Evolutionary conservation across 176 grass and related monocot genomes (phyloP).

Genomic region (Avena sativa): DNA sequence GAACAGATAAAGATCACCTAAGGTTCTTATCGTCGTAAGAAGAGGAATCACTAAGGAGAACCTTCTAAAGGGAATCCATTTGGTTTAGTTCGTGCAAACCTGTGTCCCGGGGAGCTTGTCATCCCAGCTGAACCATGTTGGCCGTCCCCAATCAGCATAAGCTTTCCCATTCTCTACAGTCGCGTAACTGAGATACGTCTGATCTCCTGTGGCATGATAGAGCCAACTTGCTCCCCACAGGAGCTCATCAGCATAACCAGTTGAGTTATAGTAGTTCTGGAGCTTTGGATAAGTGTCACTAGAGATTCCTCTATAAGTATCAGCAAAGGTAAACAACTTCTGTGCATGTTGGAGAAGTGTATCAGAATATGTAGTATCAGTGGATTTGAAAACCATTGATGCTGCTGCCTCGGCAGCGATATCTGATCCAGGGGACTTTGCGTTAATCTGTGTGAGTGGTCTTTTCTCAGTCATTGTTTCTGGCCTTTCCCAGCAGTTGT

Average conservation of each 20-base stretch:
- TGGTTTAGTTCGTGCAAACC: conserved; percentile 48
- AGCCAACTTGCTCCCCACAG: conserved; percentile 98
- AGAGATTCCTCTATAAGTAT: conserved; percentile 73
- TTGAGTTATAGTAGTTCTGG: conserved; percentile 88
- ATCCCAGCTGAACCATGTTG: conserved; percentile 99
- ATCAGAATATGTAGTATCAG: conserved; percentile 73
- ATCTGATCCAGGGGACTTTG: conserved; percentile 84
- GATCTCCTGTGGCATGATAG: conserved; percentile 97
- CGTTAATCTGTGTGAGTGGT: conserved; percentile 78
- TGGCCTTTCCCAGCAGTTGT: conserved; percentile 97
- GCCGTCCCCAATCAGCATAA: conserved; percentile 90
- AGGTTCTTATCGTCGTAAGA: conserved; percentile 22
- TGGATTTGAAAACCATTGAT: conserved; percentile 91
- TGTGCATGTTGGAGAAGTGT: conserved; percentile 89
- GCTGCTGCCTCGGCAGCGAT: conserved; percentile 92
- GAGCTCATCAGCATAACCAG: conserved; percentile 80
- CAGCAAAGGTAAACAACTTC: conserved; percentile 91
- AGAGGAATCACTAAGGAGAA: conserved; percentile 18
- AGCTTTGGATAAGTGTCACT: conserved; percentile 75
- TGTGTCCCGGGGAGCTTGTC: conserved; percentile 96
- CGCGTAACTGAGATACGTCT: conserved; percentile 91
- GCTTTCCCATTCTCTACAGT: conserved; percentile 78
- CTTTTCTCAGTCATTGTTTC: conserved; percentile 94
- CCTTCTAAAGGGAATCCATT: conserved; percentile 1
- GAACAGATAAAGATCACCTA: conserved; percentile 37